Evolutionary conservation across 768 basidiomycete species (phyloP).

Genomic region (Leucogyrophana mollusca): DNA sequence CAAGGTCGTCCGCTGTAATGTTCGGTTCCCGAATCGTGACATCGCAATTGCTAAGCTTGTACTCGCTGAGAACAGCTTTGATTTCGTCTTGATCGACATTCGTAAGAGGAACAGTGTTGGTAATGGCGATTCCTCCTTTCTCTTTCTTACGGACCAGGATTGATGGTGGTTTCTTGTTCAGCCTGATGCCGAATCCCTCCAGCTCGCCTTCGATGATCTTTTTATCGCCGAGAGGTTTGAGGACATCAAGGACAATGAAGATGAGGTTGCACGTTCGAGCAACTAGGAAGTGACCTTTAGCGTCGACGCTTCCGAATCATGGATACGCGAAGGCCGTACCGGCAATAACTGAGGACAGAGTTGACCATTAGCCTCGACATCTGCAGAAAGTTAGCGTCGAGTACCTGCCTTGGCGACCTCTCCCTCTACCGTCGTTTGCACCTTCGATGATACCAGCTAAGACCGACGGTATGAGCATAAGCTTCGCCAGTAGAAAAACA

Average conservation of each 20-base stretch:
- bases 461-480: constrained; percentile 14
- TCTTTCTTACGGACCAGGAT: constrained; percentile 85
- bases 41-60: constrained; percentile 85
- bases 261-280: constrained; percentile 98
- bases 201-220: constrained; percentile 87
- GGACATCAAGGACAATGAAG: constrained; percentile 96
- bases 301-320: constrained; percentile 4
- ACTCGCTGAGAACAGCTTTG: constrained; percentile 92
- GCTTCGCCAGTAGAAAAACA: neutral
- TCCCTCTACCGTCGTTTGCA: constrained; percentile 92
- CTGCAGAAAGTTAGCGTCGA: no score
- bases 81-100: constrained; percentile 96
- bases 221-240: constrained; percentile 97
- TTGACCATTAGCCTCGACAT: no score
- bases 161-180: constrained; percentile 93
- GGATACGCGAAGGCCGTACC: constrained; percentile 43
- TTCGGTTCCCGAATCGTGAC: constrained; percentile 91
- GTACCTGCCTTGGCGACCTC: constrained; percentile 86
- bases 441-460: constrained; percentile 97
- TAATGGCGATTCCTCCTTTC: constrained; percentile 89
- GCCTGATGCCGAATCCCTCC: constrained; percentile 96
- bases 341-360: constrained; percentile 63
- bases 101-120: constrained; percentile 94
- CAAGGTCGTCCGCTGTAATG: constrained; percentile 92
- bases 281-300: constrained; percentile 47